These are phyloP conservation scores for Plasmodium sp. DNA, from an alignment of 169 alveolate species.

Conservation along the genomic window DNA sequence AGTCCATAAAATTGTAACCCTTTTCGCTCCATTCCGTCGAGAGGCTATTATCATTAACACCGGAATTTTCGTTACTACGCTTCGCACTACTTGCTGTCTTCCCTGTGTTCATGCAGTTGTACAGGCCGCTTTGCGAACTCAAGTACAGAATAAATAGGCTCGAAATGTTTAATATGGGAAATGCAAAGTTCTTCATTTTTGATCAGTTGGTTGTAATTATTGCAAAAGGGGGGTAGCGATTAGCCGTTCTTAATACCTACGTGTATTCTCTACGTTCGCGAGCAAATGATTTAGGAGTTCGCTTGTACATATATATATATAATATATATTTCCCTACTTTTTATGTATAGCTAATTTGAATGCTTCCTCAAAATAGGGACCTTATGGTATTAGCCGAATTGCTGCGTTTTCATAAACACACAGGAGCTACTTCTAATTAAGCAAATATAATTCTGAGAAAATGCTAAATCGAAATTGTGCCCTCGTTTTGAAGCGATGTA, in stretches of 20 bases:
- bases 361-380: not conserved
- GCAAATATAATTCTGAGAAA: not conserved
- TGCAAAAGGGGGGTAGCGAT: not conserved
- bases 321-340: not conserved
- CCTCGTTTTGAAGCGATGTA: conserved; percentile 10
- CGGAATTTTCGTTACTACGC: not conserved
- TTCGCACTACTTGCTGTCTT: not conserved
- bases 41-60: not conserved
- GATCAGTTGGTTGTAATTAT: not conserved
- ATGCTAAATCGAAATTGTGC: not conserved
- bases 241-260: not conserved
- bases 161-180: conserved; percentile 3
- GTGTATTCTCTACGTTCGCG: not conserved
- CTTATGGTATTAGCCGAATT: not conserved
- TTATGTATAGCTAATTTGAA: not conserved
- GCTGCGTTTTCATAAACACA: not conserved
- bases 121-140: conserved; percentile 19
- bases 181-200: conserved; percentile 3
- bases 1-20: conserved; percentile 33
- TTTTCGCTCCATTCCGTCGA: conserved; percentile 39
- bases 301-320: not conserved
- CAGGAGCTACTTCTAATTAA: not conserved
- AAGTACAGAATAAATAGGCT: conserved; percentile 21
- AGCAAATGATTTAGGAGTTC: not conserved
- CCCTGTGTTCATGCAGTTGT: conserved; percentile 26